phyloP scores from a whole-genome alignment of 495 filamentous ascomycete species.

The Talaromyces nanjingensis region DNA sequence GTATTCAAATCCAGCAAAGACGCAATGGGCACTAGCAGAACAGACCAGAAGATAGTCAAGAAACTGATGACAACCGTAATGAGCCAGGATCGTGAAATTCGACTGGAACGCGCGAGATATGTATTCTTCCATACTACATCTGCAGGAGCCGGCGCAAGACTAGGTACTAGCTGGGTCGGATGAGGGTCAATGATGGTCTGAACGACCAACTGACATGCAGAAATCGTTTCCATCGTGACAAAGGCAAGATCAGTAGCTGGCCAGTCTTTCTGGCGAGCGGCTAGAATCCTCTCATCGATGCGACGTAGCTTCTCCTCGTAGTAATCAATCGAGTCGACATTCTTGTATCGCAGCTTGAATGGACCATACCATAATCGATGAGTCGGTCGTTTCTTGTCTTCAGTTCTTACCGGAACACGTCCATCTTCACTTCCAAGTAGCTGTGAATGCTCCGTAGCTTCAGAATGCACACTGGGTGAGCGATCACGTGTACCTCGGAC shows the following conservation, averaged over 20 bases:
- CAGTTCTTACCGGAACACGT: constrained; percentile 28
- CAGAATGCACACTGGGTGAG: constrained; percentile 21
- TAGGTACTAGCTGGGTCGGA: constrained; percentile 76
- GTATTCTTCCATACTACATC: constrained; percentile 93
- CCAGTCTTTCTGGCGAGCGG: constrained; percentile 69
- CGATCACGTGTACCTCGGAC: constrained; percentile 38
- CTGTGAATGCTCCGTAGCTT: constrained; percentile 41
- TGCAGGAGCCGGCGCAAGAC: constrained; percentile 76
- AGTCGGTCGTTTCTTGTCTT: constrained; percentile 52
- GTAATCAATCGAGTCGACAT: constrained; percentile 87
- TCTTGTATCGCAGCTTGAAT: constrained; percentile 61
- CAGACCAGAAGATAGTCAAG: constrained; percentile 83
- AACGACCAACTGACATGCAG: constrained; percentile 88
- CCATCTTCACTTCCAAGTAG: constrained; percentile 44
- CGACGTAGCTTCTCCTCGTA: constrained; percentile 80
- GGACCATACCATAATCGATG: constrained; percentile 74
- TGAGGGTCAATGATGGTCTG: constrained; percentile 87
- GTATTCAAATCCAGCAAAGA: constrained; percentile 68
- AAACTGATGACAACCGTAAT: constrained; percentile 77
- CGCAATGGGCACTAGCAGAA: constrained; percentile 75
- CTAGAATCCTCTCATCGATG: constrained; percentile 69
- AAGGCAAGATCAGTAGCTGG: constrained; percentile 77
- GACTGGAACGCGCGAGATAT: constrained; percentile 66
- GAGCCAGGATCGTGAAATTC: constrained; percentile 70
- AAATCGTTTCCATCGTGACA: constrained; percentile 93